Evolutionary conservation across 805 yeast genomes (phyloP).

Genomic region (Candida chauliodis): DNA sequence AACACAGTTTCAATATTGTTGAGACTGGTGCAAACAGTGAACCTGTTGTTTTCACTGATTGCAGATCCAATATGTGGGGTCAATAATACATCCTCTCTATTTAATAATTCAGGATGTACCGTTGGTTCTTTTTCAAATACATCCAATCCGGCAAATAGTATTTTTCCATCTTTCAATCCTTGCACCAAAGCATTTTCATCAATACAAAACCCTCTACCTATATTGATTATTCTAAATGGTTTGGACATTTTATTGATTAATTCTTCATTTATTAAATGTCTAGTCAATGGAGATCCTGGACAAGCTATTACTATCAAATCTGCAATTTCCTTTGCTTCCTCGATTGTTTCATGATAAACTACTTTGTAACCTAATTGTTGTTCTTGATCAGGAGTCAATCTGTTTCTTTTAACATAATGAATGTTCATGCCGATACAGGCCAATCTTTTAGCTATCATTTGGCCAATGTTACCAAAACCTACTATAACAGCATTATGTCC

Average conservation of each 20-base stretch:
- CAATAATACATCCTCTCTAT: slow-evolving; percentile 59
- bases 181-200: slow-evolving; percentile 60
- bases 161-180: slow-evolving; percentile 57
- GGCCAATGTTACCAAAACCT: slow-evolving; percentile 78
- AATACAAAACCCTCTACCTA: slow-evolving; percentile 71
- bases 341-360: slow-evolving; percentile 35
- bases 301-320: slow-evolving; percentile 65
- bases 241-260: slow-evolving; percentile 46
- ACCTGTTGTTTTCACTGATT: slow-evolving; percentile 50
- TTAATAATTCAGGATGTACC: slow-evolving; percentile 47
- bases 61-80: slow-evolving; percentile 75
- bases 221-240: slow-evolving; percentile 64
- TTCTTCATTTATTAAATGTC: slow-evolving; percentile 47
- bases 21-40: slow-evolving; percentile 50
- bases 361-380: slow-evolving; percentile 42
- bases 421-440: slow-evolving; percentile 59
- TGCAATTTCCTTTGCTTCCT: slow-evolving; percentile 35
- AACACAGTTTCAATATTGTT: slow-evolving; percentile 49
- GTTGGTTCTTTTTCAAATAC: slow-evolving; percentile 66
- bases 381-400: slow-evolving; percentile 32
- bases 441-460: slow-evolving; percentile 55
- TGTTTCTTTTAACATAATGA: slow-evolving; percentile 56
- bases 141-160: slow-evolving; percentile 68
- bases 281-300: slow-evolving; percentile 60
- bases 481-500: slow-evolving; percentile 61